These are phyloP conservation scores for Tylopilus orsonianus DNA, from an alignment of 1,284 basidiomycete genomes.

Conservation along the genomic window DNA sequence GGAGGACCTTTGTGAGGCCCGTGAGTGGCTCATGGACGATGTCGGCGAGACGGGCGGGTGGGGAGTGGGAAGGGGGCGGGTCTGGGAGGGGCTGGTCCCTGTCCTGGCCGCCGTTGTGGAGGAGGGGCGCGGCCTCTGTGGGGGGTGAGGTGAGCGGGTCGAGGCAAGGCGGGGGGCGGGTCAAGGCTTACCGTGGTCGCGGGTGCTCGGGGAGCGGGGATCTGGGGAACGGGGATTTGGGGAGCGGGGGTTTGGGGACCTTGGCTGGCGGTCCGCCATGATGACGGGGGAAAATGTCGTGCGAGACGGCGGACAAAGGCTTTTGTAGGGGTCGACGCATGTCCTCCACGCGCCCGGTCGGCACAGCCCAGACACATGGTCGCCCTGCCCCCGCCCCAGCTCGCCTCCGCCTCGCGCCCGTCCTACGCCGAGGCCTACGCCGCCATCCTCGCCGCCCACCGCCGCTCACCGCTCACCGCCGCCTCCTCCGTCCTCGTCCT, in stretches of 20 bases:
- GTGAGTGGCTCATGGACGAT: slow-evolving; percentile 76
- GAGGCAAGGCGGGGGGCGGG: not conserved
- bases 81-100: slow-evolving; percentile 35
- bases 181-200: slow-evolving; percentile 43
- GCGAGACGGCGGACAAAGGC: slow-evolving; percentile 6
- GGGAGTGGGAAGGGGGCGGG: slow-evolving; percentile 27
- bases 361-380: slow-evolving; percentile 50
- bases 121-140: slow-evolving; percentile 56
- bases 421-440: slow-evolving; percentile 84
- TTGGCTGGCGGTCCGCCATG: slow-evolving; percentile 39
- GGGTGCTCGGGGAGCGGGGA: slow-evolving; percentile 36
- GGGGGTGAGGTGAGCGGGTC: slow-evolving; percentile 8
- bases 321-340: slow-evolving; percentile 34
- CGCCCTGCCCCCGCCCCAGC: slow-evolving; percentile 67
- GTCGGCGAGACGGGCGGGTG: slow-evolving; percentile 52
- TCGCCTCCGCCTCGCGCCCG: slow-evolving; percentile 51
- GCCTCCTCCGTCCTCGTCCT: slow-evolving; percentile 84
- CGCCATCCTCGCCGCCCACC: slow-evolving; percentile 69
- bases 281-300: slow-evolving; percentile 20
- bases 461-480: slow-evolving; percentile 73
- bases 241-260: slow-evolving; percentile 34
- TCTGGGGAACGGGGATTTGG: slow-evolving; percentile 38
- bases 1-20: slow-evolving; percentile 81
- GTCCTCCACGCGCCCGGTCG: slow-evolving; percentile 29
- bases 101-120: slow-evolving; percentile 44